Percentiles rank a stretch among this genome's conserved stretches.
Evolutionary conservation across 306 rosid genomes (phyloP).

Genomic region (Cucurbita pepo): DNA sequence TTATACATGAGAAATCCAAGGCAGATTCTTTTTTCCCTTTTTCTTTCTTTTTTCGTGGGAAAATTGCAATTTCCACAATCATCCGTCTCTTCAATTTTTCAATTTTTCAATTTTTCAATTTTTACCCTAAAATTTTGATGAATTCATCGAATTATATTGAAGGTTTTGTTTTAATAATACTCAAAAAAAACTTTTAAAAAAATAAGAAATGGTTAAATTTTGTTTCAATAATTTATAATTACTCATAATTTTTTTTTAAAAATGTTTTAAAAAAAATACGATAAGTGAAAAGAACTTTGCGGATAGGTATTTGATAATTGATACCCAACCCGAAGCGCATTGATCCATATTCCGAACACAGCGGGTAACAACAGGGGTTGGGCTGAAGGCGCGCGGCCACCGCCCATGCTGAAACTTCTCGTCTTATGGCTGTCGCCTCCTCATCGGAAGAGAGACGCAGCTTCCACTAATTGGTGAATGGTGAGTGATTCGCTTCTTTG

Average conservation of each 20-base stretch:
- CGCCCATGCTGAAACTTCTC: background rate
- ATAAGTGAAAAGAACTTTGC: background rate
- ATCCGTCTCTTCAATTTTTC: no score
- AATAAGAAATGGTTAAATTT: no score
- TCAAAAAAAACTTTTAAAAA: no score
- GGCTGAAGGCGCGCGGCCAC: background rate
- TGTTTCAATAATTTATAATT: no score
- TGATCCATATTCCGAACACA: background rate
- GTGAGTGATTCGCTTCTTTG: background rate
- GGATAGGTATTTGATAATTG: background rate
- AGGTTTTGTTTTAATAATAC: no score
- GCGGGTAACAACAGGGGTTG: conserved; percentile 2
- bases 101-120: no score
- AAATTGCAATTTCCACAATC: no score
- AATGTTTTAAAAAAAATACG: background rate
- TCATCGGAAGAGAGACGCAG: background rate
- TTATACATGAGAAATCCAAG: background rate
- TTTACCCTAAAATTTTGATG: no score
- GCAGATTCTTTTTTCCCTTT: background rate
- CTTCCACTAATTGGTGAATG: background rate
- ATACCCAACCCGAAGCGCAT: background rate
- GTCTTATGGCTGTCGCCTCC: background rate
- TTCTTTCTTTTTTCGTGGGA: background rate
- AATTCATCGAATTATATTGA: no score
- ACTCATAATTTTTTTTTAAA: no score